These are phyloP conservation scores for Cadophora luteo-olivacea DNA, from an alignment of 2,329 filamentous ascomycete species.

Conservation along the genomic window DNA sequence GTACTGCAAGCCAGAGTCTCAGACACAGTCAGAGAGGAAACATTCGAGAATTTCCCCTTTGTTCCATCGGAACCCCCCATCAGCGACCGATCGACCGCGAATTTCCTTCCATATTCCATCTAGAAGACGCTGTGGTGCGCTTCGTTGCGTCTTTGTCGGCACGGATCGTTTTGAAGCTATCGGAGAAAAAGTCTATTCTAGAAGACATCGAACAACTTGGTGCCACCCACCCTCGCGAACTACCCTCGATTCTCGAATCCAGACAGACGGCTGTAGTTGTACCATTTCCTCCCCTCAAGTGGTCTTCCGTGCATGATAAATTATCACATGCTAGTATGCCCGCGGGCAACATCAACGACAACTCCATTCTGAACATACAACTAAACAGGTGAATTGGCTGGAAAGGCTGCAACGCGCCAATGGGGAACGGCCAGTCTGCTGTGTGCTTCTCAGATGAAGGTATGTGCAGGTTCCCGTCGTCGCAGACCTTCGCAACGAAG, in stretches of 20 bases:
- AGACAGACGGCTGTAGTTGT: background rate
- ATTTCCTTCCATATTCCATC: conserved; percentile 8
- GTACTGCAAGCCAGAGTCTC: conserved; percentile 24
- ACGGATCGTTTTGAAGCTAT: conserved; percentile 8
- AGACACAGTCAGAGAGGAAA: conserved; percentile 22
- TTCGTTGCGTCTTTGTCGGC: background rate
- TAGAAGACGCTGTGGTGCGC: background rate
- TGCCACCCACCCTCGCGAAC: conserved; percentile 2
- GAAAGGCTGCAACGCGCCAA: conserved; percentile 48
- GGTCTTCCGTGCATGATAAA: conserved; percentile 23
- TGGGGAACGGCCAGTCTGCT: conserved; percentile 95
- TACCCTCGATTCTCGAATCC: background rate
- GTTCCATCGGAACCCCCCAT: conserved; percentile 9
- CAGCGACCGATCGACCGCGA: background rate
- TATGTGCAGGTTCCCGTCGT: conserved; percentile 52
- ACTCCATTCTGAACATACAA: conserved; percentile 22
- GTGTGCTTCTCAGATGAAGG: conserved; percentile 93
- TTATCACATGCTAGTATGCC: conserved; percentile 33
- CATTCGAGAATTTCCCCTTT: conserved; percentile 25
- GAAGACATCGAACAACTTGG: conserved; percentile 1
- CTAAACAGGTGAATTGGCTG: conserved; percentile 23
- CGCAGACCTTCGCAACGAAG: conserved; percentile 13
- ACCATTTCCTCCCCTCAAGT: background rate
- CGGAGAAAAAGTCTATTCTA: conserved; percentile 13
- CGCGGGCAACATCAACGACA: conserved; percentile 26